Percentiles rank a stretch among this genome's conserved stretches.
These are phyloP conservation scores for Leccinum subgranulosum DNA, from an alignment of 768 basidiomycete species.

Conservation along the genomic window DNA sequence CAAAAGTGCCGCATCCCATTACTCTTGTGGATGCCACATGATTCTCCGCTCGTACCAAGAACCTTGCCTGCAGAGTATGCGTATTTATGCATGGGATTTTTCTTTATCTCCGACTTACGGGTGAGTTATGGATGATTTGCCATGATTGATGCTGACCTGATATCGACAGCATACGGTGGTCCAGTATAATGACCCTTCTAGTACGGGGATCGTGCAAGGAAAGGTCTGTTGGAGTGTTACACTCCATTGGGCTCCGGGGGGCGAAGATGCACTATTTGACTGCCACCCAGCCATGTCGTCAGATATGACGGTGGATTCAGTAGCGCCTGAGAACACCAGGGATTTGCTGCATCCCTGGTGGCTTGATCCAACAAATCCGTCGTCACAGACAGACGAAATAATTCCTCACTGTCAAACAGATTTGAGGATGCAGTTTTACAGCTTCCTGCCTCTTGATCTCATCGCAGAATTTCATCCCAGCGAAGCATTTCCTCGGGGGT, in stretches of 20 bases:
- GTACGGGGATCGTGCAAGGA: conserved; percentile 20
- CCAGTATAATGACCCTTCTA: background rate
- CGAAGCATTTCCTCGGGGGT: conserved; percentile 42
- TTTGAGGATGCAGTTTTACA: conserved; percentile 25
- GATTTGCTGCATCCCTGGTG: conserved; percentile 21
- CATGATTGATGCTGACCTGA: background rate
- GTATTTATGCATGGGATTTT: conserved; percentile 46
- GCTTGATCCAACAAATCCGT: conserved; percentile 13
- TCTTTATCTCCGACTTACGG: conserved; percentile 39
- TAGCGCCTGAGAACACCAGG: background rate
- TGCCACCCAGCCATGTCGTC: background rate
- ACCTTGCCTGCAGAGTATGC: conserved; percentile 36
- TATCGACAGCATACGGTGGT: conserved; percentile 15
- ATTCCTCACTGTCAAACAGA: conserved; percentile 23
- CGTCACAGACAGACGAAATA: background rate
- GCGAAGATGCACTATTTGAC: conserved; percentile 38
- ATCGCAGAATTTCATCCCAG: conserved; percentile 29
- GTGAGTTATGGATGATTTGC: conserved; percentile 24
- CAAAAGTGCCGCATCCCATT: conserved; percentile 39
- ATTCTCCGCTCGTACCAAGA: conserved; percentile 25
- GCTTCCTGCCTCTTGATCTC: conserved; percentile 30
- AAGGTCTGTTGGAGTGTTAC: conserved; percentile 43
- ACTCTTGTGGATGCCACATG: conserved; percentile 37
- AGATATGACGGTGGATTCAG: background rate
- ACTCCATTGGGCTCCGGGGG: conserved; percentile 50